Evolutionary conservation across 1,284 basidiomycete genomes (phyloP), one percentile per base, ranked within the genome.

Genomic region (Austroboletus olivaceoglutinosus): DNA sequence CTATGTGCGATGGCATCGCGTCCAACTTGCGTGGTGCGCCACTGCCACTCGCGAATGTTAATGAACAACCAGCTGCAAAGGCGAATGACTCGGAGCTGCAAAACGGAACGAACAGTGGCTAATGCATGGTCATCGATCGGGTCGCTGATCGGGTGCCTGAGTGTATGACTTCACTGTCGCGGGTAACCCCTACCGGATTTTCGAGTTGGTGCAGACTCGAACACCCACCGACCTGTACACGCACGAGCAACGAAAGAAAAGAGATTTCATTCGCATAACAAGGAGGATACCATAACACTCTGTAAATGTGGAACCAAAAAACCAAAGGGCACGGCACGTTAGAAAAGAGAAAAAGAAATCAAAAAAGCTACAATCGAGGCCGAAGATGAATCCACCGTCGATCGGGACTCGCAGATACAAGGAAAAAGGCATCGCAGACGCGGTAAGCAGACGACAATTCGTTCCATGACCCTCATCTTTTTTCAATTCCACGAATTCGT

Each of bases 401-500:
- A 39, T 22, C n/a, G 27, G 18, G 15, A 29, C 4, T 29, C 11
- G 13, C 11, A 23, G 15, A 40, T 12, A 25, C 21, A 23, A 23
- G 2, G 13, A 12, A 10, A 38, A 22, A 22, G 19, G 21, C 16
- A 7, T 31, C 18, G 15, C 2, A 27, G 21, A 12, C 2, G 10
- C 2, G 9, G n/a, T 10, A 25, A n/a, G 16, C 16, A 55, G 36
- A 33, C 40, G 16, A 21, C 21, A 18, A 22, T 7, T 7, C 33
- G 8, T 34, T 33, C 25, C 25, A 52, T 16, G 12, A 43, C n/a
- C 18, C 11, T n/a, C 11, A 19, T 22, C 30, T 12, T 10, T 15
- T 42, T 27, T 60, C 41, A 63, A 22, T 60, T 64, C 62, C 63
- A 68, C 16, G 62, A 45, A 30, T 52, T 63, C n/a, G 53, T 37